phyloP scores from a whole-genome alignment of 2,329 filamentous ascomycete genomes.

The Ophiosphaerella korrae region DNA sequence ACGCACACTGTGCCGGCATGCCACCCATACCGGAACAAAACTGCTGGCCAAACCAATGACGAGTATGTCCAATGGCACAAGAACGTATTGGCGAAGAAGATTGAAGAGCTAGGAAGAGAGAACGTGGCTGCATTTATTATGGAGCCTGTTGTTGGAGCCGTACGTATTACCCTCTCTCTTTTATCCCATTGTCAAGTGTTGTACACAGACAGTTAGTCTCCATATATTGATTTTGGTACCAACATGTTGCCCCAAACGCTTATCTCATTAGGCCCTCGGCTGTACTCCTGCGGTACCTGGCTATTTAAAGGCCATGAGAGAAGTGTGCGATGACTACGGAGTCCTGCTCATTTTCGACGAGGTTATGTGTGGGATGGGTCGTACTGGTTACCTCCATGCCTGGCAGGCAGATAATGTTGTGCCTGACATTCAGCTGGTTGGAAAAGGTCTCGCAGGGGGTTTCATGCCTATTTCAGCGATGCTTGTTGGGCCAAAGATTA shows the following conservation, averaged over 20 bases:
- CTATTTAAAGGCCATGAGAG: conserved; percentile 71
- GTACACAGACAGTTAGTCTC: no score
- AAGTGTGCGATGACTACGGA: conserved; percentile 72
- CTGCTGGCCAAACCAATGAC: conserved; percentile 58
- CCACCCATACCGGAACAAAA: conserved; percentile 66
- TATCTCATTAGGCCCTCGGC: conserved; percentile 62
- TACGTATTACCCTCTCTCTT: conserved; percentile 49
- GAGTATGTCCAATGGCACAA: conserved; percentile 67
- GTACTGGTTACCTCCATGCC: conserved; percentile 64
- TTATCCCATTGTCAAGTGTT: neutral
- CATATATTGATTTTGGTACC: neutral
- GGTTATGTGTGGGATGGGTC: conserved; percentile 72
- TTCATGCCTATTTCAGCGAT: conserved; percentile 67
- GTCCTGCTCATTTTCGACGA: conserved; percentile 80
- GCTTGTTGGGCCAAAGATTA: conserved; percentile 59
- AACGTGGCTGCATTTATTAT: conserved; percentile 71
- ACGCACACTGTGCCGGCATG: conserved; percentile 69
- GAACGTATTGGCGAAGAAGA: conserved; percentile 69
- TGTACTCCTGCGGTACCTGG: conserved; percentile 69
- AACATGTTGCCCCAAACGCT: neutral
- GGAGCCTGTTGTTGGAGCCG: conserved; percentile 73
- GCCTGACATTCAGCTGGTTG: conserved; percentile 70
- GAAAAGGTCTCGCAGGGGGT: conserved; percentile 69
- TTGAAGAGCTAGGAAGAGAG: conserved; percentile 64
- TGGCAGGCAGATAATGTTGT: conserved; percentile 64